These are phyloP conservation scores for Cercospora zeina DNA, from an alignment of 2,329 filamentous ascomycete genomes.

Conservation along the genomic window DNA sequence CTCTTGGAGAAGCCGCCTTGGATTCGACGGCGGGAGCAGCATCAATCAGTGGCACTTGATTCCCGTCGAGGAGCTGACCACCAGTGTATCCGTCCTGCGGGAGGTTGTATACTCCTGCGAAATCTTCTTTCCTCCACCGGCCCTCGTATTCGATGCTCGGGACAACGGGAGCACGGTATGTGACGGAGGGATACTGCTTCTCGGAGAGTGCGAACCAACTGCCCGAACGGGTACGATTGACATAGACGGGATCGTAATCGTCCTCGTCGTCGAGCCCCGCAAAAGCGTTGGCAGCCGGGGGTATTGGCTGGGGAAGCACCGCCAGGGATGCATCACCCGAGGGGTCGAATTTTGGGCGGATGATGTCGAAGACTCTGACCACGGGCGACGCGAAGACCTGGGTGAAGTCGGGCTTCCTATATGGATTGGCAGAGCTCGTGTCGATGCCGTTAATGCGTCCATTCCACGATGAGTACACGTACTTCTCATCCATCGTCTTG, in stretches of 20 bases:
- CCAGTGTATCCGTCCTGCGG: conserved; percentile 18
- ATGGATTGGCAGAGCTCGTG: conserved; percentile 49
- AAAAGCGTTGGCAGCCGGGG: conserved; percentile 47
- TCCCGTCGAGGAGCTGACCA: conserved; percentile 22
- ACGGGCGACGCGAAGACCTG: conserved; percentile 41
- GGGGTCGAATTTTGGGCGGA: conserved; percentile 62
- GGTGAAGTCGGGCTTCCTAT: conserved; percentile 28
- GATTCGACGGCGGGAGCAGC: conserved; percentile 19
- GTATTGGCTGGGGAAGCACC: conserved; percentile 81
- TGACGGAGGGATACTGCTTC: conserved; percentile 78
- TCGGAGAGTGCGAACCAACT: conserved; percentile 96
- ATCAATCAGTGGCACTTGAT: conserved; percentile 25
- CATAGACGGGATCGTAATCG: conserved; percentile 60
- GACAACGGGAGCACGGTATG: conserved; percentile 64
- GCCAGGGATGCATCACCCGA: conserved; percentile 71
- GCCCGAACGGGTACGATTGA: conserved; percentile 82
- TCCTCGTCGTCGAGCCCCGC: conserved; percentile 40
- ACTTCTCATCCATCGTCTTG: conserved; percentile 77
- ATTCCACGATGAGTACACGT: conserved; percentile 84
- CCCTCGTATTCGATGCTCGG: conserved; percentile 58
- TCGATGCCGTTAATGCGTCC: conserved; percentile 81
- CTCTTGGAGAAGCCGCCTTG: neutral
- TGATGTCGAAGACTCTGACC: conserved; percentile 38
- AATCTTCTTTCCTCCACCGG: conserved; percentile 43
- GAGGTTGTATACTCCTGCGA: conserved; percentile 39